Base-by-base conservation (phyloP, 208 protist genomes). In the Leishmania tropica region DNA sequence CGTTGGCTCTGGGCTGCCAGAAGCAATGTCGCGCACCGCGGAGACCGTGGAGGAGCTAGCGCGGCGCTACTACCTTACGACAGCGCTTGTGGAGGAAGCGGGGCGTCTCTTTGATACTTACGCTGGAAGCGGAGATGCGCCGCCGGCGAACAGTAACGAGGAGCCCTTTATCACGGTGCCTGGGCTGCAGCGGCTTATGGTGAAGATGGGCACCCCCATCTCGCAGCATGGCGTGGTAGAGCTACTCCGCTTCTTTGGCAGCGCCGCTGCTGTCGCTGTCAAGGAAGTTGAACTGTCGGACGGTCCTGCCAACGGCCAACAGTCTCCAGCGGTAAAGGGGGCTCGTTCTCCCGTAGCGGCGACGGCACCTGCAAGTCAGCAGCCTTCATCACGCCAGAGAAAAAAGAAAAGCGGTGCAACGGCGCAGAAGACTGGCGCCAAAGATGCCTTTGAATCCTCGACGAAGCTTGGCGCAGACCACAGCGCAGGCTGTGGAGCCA, bases 211-310 rank as follows among this genome's bases (percentile, higher is more conserved):
- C 17, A 78, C 86, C 0, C 76, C 81, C 1, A 83, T 90, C 15
- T 89, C 93, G 0, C 70, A 84, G 31, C 84, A 93, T 11, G 93
- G 94, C 64, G 87, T 96, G 42, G 74, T 79, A 17, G 90, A 93
- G 21, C 35, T 94, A 47, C 81, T 96, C 31, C 74, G 76, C 45
- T 75, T 83, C 42, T 68, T 86, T 31, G 70, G 79, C 54, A 73
- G 58, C 45, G 68, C 79, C 51, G 78, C 78, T 8, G 62, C 76
- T 3, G 21, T 37, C 28, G 1, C 35, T 28, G 74, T 42, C 37
- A 35, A 35, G 21, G 68, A 48, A 42, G 51, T 21, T 35, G 17
- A 54, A 70, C 31, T 5, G 31, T n/a, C 48, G 7, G 54, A 48
- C 24, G 4, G 4, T 40, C 28, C 48, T 31, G 35, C 15, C 45